Conservation (phyloP, 352 stramenopile species). For the Globisporangium ultimum region DNA sequence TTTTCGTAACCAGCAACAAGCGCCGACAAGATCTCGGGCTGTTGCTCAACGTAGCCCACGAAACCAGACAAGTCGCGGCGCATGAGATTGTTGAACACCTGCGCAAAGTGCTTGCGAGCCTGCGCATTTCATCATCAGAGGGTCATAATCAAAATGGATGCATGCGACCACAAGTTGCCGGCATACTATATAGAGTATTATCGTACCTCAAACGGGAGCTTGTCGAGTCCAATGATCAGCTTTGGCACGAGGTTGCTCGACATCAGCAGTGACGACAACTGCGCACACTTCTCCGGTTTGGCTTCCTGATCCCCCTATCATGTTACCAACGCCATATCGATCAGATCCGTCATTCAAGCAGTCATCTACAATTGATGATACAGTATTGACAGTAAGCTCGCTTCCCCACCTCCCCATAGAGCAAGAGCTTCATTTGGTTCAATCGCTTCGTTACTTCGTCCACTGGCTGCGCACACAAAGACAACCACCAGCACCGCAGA, state of each 20-base stretch:
- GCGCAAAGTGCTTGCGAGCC: conserved; percentile 79
- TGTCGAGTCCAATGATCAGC: conserved; percentile 62
- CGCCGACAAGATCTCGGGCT: conserved; percentile 71
- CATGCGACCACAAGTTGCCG: no score
- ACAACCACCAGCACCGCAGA: conserved; percentile 5
- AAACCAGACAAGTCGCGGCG: conserved; percentile 82
- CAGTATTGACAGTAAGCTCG: not conserved
- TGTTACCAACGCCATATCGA: not conserved
- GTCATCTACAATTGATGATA: not conserved
- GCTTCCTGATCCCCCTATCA: conserved; percentile 66
- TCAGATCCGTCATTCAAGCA: not conserved
- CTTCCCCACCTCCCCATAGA: conserved; percentile 68
- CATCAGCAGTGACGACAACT: conserved; percentile 76
- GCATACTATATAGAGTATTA: not conserved
- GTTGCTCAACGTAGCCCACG: conserved; percentile 70
- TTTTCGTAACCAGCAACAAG: conserved; percentile 85
- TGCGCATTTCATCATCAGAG: conserved; percentile 1
- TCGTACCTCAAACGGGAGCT: conserved; percentile 77
- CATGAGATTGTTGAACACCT: conserved; percentile 91
- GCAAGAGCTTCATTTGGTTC: conserved; percentile 79
- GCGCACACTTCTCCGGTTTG: conserved; percentile 75
- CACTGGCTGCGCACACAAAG: conserved; percentile 22
- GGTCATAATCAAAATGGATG: not conserved
- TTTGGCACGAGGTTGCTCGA: conserved; percentile 59
- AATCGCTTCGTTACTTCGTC: conserved; percentile 81